phyloP scores from a whole-genome alignment of 2,329 filamentous ascomycete genomes.

The Colletotrichum navitas region DNA sequence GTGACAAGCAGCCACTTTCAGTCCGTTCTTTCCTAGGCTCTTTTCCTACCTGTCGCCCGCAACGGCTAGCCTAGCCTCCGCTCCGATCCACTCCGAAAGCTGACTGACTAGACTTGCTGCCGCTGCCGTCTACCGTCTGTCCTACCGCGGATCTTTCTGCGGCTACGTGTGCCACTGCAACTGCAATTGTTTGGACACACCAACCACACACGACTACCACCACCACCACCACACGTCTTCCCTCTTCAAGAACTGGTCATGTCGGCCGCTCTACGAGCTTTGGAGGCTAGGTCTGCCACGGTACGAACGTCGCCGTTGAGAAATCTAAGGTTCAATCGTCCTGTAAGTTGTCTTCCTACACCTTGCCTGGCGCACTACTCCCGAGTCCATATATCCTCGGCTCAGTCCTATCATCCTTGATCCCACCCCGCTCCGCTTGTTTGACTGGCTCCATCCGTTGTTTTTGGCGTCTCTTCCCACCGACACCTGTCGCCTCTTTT shows the following conservation, averaged over 20 bases:
- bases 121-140: slow-evolving; percentile 7
- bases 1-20: slow-evolving; percentile 37
- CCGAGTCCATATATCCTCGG: slow-evolving; percentile 16
- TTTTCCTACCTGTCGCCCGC: neutral
- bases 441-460: slow-evolving; percentile 15
- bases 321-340: slow-evolving; percentile 26
- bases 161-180: slow-evolving; percentile 38
- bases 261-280: slow-evolving; percentile 43
- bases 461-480: slow-evolving; percentile 12
- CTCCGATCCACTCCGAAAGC: slow-evolving; percentile 34
- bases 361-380: neutral
- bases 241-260: slow-evolving; percentile 38
- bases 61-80: slow-evolving; percentile 32
- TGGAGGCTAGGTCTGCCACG: slow-evolving; percentile 43
- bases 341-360: slow-evolving; percentile 23
- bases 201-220: slow-evolving; percentile 18
- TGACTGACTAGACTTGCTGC: slow-evolving; percentile 17
- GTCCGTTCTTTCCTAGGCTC: neutral
- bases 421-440: slow-evolving; percentile 29
- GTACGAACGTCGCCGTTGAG: slow-evolving; percentile 28
- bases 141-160: slow-evolving; percentile 37
- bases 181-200: slow-evolving; percentile 32
- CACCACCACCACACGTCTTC: slow-evolving; percentile 14
- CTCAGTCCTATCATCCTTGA: slow-evolving; percentile 24
- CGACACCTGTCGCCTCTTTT: neutral